Conservation (phyloP, 2,329 filamentous ascomycete genomes). For the Penicillium freii region DNA sequence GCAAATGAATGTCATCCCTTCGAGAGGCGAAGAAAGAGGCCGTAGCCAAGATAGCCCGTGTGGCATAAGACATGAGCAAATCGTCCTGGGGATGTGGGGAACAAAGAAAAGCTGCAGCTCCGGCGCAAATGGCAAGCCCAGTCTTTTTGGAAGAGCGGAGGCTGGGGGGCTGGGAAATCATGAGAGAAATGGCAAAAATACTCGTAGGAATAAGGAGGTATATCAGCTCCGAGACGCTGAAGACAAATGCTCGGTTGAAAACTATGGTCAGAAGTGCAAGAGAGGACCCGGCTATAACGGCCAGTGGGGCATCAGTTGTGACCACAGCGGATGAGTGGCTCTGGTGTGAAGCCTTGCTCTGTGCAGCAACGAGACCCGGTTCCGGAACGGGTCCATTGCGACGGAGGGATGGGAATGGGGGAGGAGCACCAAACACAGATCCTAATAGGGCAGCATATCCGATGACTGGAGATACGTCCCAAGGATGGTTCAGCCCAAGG, state of each 20-base stretch:
- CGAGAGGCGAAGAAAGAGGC: conserved; percentile 34
- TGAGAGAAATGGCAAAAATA: conserved; percentile 30
- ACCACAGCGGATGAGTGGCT: conserved; percentile 15
- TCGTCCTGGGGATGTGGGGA: conserved; percentile 30
- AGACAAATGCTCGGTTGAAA: conserved; percentile 22
- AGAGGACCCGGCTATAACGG: conserved; percentile 28
- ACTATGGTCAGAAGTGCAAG: conserved; percentile 28
- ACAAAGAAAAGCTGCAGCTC: conserved; percentile 30
- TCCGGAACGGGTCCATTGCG: conserved; percentile 22
- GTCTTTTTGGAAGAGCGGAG: conserved; percentile 33
- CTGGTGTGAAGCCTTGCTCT: conserved; percentile 11
- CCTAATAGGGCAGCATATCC: conserved; percentile 50
- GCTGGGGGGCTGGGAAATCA: conserved; percentile 22
- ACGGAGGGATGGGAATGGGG: conserved; percentile 40
- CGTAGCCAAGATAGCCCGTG: conserved; percentile 27
- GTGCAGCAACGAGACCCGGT: conserved; percentile 23
- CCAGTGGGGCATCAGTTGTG: conserved; percentile 29
- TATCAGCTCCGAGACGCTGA: conserved; percentile 23
- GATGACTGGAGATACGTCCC: conserved; percentile 40
- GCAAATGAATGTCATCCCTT: conserved; percentile 34
- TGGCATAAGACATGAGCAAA: conserved; percentile 28
- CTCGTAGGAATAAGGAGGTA: conserved; percentile 24
- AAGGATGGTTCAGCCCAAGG: conserved; percentile 31
- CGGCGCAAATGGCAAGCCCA: conserved; percentile 31
- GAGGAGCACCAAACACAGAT: conserved; percentile 51